Evolutionary conservation across 352 stramenopile species (phyloP).

Genomic region (Pythium folliculosum): DNA sequence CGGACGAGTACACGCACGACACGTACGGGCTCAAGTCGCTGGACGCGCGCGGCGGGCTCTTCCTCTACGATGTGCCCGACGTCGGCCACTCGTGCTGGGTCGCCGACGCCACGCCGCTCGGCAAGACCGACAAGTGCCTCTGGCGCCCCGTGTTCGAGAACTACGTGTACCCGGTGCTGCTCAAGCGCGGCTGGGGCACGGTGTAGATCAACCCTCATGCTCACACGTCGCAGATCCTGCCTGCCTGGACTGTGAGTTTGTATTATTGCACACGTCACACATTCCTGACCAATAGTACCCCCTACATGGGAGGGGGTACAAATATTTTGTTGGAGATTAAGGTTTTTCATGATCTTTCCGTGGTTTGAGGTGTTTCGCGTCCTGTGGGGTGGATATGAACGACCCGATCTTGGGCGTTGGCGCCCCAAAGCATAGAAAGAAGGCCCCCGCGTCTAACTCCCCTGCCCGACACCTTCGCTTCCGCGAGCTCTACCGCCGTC

Average conservation of each 20-base stretch:
- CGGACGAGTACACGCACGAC: constrained; percentile 42
- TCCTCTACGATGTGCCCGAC: constrained; percentile 25
- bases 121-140: constrained; percentile 25
- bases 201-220: too few species aligned
- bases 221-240: background rate
- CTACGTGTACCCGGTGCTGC: constrained; percentile 37
- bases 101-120: constrained; percentile 15
- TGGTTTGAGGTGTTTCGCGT: background rate
- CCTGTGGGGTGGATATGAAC: constrained; percentile 21
- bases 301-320: background rate
- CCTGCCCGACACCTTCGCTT: background rate
- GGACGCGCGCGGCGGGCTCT: constrained; percentile 29
- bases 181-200: constrained; percentile 6
- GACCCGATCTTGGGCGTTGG: background rate
- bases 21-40: constrained; percentile 39
- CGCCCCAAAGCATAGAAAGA: constrained; percentile 19
- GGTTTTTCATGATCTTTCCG: background rate
- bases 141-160: constrained; percentile 43
- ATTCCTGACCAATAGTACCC: background rate
- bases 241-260: background rate
- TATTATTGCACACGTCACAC: constrained; percentile 8
- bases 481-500: background rate
- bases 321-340: background rate
- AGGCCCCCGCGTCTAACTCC: background rate
- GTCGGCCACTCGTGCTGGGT: constrained; percentile 42